Conservation (phyloP, 1,139 yeast genomes). For the Geotrichum cucujoidarum region DNA sequence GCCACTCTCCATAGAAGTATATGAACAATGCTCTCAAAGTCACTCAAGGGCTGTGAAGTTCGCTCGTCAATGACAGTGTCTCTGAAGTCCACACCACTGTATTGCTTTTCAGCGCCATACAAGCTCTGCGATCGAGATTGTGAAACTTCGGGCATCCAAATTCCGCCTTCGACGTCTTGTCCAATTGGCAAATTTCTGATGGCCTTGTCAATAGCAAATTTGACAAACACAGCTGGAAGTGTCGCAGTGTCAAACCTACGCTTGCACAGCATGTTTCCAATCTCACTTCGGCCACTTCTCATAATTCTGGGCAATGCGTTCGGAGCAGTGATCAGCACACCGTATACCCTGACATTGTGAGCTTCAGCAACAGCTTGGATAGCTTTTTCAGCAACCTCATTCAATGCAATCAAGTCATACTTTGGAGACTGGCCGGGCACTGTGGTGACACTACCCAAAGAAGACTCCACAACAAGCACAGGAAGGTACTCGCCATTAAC, state of each 20-base stretch:
- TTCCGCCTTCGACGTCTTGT: slow-evolving; percentile 73
- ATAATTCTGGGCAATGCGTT: slow-evolving; percentile 79
- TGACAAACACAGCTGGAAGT: slow-evolving; percentile 70
- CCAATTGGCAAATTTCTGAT: slow-evolving; percentile 71
- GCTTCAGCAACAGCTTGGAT: slow-evolving; percentile 63
- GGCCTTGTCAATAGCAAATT: slow-evolving; percentile 67
- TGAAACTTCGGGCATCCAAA: slow-evolving; percentile 76
- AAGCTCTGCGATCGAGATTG: slow-evolving; percentile 52
- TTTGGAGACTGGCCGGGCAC: slow-evolving; percentile 70
- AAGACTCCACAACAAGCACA: slow-evolving; percentile 82
- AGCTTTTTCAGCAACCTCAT: slow-evolving; percentile 70
- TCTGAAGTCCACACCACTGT: slow-evolving; percentile 73
- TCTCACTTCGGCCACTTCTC: slow-evolving; percentile 81
- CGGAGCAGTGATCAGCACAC: slow-evolving; percentile 75
- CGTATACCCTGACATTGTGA: slow-evolving; percentile 74
- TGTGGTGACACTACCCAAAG: slow-evolving; percentile 47
- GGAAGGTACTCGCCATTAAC: slow-evolving; percentile 83
- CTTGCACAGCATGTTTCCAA: slow-evolving; percentile 90
- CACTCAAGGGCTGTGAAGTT: slow-evolving; percentile 66
- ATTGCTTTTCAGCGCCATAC: slow-evolving; percentile 51
- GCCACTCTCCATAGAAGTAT: slow-evolving; percentile 73
- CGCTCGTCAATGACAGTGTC: slow-evolving; percentile 71
- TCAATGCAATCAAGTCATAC: slow-evolving; percentile 50
- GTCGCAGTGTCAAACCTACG: slow-evolving; percentile 73
- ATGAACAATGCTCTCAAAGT: slow-evolving; percentile 67